These are phyloP conservation scores for rapeseed (Brassica napus) DNA, from an alignment of 345 rosid genomes.

Conservation along the genomic window Da-Ae NC_063436.1:26473501-26474000, in stretches of 20 bases:
- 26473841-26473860: constrained; percentile 1
- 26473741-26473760: constrained; percentile 4
- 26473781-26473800: neutral
- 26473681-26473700: constrained; percentile 7
- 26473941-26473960: neutral
- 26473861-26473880: neutral
- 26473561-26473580: constrained; percentile 10
- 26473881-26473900: neutral
- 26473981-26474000: neutral
- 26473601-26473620: constrained; percentile 4
- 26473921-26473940: constrained; percentile 11
- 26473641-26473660: neutral
- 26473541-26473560: constrained; percentile 9
- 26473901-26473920: neutral
- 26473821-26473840: constrained; percentile 9
- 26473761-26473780: neutral
- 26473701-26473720: neutral
- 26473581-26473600: neutral
- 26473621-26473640: neutral
- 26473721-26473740: neutral
- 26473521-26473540: constrained; percentile 50
- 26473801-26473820: neutral
- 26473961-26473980: neutral
- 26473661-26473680: neutral
- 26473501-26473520: constrained; percentile 77